Evolutionary conservation across 257 asterid species (phyloP).

Genomic region (Nicotiana benthamiana): DNA sequence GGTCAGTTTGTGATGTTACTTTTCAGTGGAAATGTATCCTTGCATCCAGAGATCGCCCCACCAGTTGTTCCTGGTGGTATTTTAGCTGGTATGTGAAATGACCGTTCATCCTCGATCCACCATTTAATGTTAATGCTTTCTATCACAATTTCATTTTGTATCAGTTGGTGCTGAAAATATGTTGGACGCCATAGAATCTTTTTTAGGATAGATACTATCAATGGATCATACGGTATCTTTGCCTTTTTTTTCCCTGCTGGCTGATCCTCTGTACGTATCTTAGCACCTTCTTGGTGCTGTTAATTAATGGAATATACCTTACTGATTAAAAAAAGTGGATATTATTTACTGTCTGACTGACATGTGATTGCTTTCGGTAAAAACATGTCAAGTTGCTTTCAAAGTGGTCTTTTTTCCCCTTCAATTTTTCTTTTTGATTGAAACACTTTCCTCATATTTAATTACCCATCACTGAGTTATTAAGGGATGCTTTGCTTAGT

Average conservation of each 20-base stretch:
- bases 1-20: slow-evolving; percentile 12
- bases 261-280: neutral
- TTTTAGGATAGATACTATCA: neutral
- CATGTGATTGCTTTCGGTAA: neutral
- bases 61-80: slow-evolving; percentile 83
- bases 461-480: neutral
- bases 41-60: slow-evolving; percentile 33
- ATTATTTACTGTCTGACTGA: neutral
- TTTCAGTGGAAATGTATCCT: slow-evolving; percentile 79
- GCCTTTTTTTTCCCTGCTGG: neutral
- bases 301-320: neutral
- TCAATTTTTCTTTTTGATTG: neutral
- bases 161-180: neutral
- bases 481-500: neutral
- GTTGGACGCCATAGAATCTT: neutral
- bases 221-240: neutral
- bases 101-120: neutral
- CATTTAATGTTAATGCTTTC: neutral
- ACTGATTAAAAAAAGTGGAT: neutral
- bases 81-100: slow-evolving; percentile 76
- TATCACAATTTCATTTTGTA: neutral
- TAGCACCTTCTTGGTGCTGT: neutral
- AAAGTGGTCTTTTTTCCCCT: neutral
- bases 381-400: neutral
- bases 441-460: neutral